Evolutionary conservation across 164 flowering plant genomes (phyloP).

Genomic region (Berberis vulgaris): DNA sequence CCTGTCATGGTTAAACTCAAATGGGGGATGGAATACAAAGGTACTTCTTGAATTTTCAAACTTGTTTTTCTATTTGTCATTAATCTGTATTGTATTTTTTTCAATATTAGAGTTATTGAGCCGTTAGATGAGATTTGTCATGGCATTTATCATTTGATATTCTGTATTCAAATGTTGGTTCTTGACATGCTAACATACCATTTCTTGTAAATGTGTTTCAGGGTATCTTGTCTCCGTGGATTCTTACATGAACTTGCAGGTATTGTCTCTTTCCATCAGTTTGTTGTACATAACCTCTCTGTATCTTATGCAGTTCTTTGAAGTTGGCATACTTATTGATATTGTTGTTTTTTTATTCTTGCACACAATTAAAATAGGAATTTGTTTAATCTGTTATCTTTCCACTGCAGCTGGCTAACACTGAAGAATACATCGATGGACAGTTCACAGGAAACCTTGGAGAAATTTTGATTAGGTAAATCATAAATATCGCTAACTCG

Average conservation of each 20-base stretch:
- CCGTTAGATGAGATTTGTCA: too few relatives aligned
- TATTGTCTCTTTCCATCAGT: slow-evolving; percentile 1
- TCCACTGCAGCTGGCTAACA: slow-evolving; percentile 63
- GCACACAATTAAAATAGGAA: not conserved
- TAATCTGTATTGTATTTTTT: too few relatives aligned
- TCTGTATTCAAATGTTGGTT: too few relatives aligned
- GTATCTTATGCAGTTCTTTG: not conserved
- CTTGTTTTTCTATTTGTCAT: not conserved
- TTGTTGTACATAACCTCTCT: not conserved
- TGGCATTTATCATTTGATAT: too few relatives aligned
- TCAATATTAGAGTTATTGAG: too few relatives aligned
- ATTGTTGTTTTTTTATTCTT: not conserved
- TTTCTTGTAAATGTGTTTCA: slow-evolving; percentile 15
- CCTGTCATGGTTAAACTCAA: slow-evolving; percentile 86
- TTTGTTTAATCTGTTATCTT: not conserved
- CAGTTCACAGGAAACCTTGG: slow-evolving; percentile 82
- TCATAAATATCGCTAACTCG: not conserved
- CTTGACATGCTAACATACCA: not conserved
- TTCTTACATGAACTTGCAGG: slow-evolving; percentile 68
- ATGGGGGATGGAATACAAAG: slow-evolving; percentile 99
- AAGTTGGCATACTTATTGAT: too few relatives aligned
- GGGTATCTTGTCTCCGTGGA: slow-evolving; percentile 88
- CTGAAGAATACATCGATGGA: slow-evolving; percentile 89
- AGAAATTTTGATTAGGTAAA: slow-evolving; percentile 89
- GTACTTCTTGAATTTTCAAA: slow-evolving; percentile 17